Evolutionary conservation across 2,329 filamentous ascomycete genomes (phyloP), one percentile per base, ranked within the genome.

Genomic region (Alternaria burnsii): DNA sequence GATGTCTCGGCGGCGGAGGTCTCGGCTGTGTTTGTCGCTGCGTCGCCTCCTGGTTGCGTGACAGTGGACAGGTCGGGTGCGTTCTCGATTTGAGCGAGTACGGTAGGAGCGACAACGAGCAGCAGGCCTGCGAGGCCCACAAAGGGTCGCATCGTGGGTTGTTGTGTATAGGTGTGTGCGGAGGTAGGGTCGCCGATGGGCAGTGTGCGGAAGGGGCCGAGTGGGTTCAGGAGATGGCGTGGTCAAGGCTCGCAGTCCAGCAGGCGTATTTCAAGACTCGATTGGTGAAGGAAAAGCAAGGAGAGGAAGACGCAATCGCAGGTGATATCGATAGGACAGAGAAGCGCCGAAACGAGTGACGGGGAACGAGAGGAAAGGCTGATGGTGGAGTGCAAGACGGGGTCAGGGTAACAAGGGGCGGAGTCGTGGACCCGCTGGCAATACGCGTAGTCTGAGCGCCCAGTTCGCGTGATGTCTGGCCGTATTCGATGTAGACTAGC

Each of bases 281-380:
- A 20, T 36, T 16, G 46, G 59, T 54, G 62, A 60, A 57, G 59
- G 55, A 63, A 58, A 48, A 59, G 53, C 48, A 68, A 65, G 24
- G 55, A 66, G 55, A 50, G 52, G 62, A 40, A 41, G 50, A 44
- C 2, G 32, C 46, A 50, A 48, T 34, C 26, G 55, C 28, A 52
- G 56, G 59, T 47, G 61, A 54, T 57, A 66, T 63, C 61, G 65
- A 66, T 57, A 54, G 59, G 62, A 67, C 58, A 52, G 58, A 51
- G 46, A 61, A 51, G 63, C 60, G 59, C 61, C 71, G 69, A 72
- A 76, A 76, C 69, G 73, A 77, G 65, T 70, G 74, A 73, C 71
- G 72, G 58, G 71, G 63, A 69, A 64, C 54, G 65, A 70, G 54
- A 70, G 68, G 65, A 54, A 66, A 65, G 67, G 65, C 50, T 57